A percentile compares a stretch with the other conserved stretches of the same genome.
Evolutionary conservation across 805 yeast genomes (phyloP).

Genomic region (Priceomyces castillae): DNA sequence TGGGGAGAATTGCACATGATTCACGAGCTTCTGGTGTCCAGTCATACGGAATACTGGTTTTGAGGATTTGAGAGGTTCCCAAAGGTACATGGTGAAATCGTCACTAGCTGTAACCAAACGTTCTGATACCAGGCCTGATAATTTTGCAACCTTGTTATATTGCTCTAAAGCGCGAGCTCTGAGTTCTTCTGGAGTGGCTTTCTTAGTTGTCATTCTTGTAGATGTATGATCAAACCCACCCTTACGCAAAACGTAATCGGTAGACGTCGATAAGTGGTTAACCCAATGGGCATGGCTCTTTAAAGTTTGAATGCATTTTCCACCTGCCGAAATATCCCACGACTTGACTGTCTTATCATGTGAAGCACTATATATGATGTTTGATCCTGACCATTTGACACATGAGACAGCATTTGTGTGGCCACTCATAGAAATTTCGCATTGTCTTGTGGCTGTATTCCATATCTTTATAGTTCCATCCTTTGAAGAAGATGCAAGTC

Average conservation of each 20-base stretch:
- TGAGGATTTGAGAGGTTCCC: slow-evolving; percentile 82
- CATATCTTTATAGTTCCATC: slow-evolving; percentile 88
- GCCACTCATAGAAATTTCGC: slow-evolving; percentile 73
- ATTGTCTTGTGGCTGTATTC: slow-evolving; percentile 73
- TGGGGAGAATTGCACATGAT: slow-evolving; percentile 93
- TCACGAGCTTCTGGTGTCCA: slow-evolving; percentile 95
- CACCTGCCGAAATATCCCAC: slow-evolving; percentile 78
- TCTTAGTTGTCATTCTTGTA: slow-evolving; percentile 37
- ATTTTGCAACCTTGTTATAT: slow-evolving; percentile 60
- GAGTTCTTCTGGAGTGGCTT: slow-evolving; percentile 24
- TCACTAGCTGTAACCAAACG: slow-evolving; percentile 93
- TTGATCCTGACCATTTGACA: slow-evolving; percentile 95
- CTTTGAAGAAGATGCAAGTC: slow-evolving; percentile 84
- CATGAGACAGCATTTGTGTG: slow-evolving; percentile 89
- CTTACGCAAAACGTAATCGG: slow-evolving; percentile 81
- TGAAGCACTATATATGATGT: slow-evolving; percentile 80
- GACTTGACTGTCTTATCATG: slow-evolving; percentile 92
- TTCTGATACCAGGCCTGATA: slow-evolving; percentile 59
- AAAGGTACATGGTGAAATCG: slow-evolving; percentile 95
- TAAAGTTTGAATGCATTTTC: slow-evolving; percentile 73
- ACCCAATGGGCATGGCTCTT: slow-evolving; percentile 98
- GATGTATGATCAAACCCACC: slow-evolving; percentile 82
- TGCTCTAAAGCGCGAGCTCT: slow-evolving; percentile 53
- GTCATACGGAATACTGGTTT: slow-evolving; percentile 94
- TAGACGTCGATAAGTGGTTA: slow-evolving; percentile 86